phyloP scores from a whole-genome alignment of 495 filamentous ascomycete genomes.

The Daldinia concentrica region DNA sequence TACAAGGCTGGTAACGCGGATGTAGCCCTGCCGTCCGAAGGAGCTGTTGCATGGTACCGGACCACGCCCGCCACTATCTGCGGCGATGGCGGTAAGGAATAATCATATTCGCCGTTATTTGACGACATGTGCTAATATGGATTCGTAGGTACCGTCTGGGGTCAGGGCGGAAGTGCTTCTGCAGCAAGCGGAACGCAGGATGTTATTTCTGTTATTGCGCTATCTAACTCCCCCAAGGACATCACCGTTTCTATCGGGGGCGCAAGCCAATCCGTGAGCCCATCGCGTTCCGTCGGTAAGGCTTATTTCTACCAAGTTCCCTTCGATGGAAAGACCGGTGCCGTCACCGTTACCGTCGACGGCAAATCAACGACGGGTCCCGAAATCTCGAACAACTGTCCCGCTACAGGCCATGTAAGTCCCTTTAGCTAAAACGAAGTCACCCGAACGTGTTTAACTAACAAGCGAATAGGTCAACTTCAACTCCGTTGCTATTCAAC shows the following conservation, averaged over 20 bases:
- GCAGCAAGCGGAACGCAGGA: slow-evolving; percentile 55
- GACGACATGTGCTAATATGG: slow-evolving; percentile 16
- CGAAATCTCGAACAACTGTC: slow-evolving; percentile 57
- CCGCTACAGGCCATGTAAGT: slow-evolving; percentile 59
- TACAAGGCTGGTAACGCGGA: slow-evolving; percentile 65
- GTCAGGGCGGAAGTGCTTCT: slow-evolving; percentile 53
- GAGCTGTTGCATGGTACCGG: slow-evolving; percentile 74
- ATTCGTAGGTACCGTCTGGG: slow-evolving; percentile 53
- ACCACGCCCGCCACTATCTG: slow-evolving; percentile 50
- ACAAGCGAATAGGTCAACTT: slow-evolving; percentile 51
- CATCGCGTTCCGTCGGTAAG: slow-evolving; percentile 43
- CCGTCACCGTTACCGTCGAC: slow-evolving; percentile 60
- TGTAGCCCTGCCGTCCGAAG: slow-evolving; percentile 55
- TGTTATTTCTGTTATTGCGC: slow-evolving; percentile 56
- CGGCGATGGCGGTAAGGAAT: slow-evolving; percentile 52
- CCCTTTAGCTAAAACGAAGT: not conserved
- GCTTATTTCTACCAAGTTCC: slow-evolving; percentile 65
- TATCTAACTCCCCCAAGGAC: slow-evolving; percentile 46
- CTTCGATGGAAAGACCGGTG: slow-evolving; percentile 60
- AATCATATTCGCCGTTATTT: slow-evolving; percentile 31
- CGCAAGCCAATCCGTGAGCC: slow-evolving; percentile 50
- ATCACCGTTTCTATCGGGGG: slow-evolving; percentile 64
- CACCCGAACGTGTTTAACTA: slow-evolving; percentile 16
- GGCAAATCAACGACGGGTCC: slow-evolving; percentile 58
- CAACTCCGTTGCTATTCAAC: slow-evolving; percentile 52